A percentile compares a stretch with the other conserved stretches of the same genome.
phyloP scores from a whole-genome alignment of 306 rosid genomes.

The Canavalia gladiata region DNA sequence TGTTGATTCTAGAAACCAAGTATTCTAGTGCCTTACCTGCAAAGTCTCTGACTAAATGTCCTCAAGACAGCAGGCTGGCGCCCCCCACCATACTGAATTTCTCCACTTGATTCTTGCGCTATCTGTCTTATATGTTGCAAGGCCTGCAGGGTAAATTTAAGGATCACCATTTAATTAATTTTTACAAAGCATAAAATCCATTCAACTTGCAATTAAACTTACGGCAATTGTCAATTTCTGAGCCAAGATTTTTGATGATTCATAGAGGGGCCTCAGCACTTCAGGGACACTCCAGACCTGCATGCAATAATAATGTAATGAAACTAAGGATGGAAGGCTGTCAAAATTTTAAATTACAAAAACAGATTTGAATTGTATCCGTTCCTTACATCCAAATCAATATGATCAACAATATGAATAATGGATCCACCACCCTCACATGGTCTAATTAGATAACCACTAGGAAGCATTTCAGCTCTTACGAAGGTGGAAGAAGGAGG shows the following conservation, averaged over 20 bases:
- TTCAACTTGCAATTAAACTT: conserved; percentile 33
- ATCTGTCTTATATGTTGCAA: conserved; percentile 89
- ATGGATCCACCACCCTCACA: conserved; percentile 98
- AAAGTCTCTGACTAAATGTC: conserved; percentile 91
- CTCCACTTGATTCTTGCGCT: conserved; percentile 93
- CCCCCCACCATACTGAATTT: conserved; percentile 88
- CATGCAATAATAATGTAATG: background rate
- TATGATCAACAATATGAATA: conserved; percentile 93
- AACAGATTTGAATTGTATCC: background rate
- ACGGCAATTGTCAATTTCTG: conserved; percentile 92
- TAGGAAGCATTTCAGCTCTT: conserved; percentile 96
- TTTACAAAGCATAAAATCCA: no score
- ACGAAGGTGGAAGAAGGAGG: conserved; percentile 79
- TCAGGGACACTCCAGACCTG: conserved; percentile 99
- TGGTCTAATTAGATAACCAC: conserved; percentile 91
- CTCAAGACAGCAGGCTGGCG: conserved; percentile 98
- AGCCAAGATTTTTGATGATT: conserved; percentile 92
- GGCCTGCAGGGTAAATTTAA: conserved; percentile 57
- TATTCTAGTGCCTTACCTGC: conserved; percentile 61
- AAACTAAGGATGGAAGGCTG: background rate
- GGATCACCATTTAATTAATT: background rate
- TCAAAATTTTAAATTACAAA: background rate
- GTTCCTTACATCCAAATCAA: conserved; percentile 85
- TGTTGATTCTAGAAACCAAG: background rate
- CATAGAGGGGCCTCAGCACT: conserved; percentile 93